phyloP scores from a whole-genome alignment of 2,329 filamentous ascomycete genomes.

The Penicillium sp. region DNA sequence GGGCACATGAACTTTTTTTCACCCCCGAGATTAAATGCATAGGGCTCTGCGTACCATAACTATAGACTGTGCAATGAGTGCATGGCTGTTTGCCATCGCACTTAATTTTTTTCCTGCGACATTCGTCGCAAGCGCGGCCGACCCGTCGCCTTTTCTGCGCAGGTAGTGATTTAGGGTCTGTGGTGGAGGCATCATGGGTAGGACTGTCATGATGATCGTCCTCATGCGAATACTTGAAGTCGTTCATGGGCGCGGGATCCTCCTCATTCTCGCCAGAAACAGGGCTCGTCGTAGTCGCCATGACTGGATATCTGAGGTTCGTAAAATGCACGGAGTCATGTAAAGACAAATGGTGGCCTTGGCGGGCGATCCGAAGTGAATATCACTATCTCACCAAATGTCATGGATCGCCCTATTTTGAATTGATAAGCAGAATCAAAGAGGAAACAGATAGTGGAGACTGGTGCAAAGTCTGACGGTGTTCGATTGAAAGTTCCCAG shows the following conservation, averaged over 20 bases:
- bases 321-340: conserved; percentile 22
- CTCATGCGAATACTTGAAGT: conserved; percentile 17
- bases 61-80: conserved; percentile 97
- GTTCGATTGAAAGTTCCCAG: background rate
- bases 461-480: background rate
- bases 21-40: background rate
- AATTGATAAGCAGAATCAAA: background rate
- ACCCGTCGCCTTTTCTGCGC: conserved; percentile 76
- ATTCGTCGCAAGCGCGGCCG: conserved; percentile 79
- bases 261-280: conserved; percentile 34
- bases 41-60: conserved; percentile 70
- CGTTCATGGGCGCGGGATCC: conserved; percentile 23
- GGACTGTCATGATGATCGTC: conserved; percentile 19
- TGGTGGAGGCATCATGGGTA: conserved; percentile 23
- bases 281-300: conserved; percentile 29
- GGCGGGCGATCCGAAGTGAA: conserved; percentile 20
- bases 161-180: conserved; percentile 46
- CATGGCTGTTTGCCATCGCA: conserved; percentile 85
- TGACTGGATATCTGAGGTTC: conserved; percentile 18
- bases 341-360: conserved; percentile 20
- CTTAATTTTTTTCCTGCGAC: conserved; percentile 82
- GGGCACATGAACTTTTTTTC: conserved; percentile 4
- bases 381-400: conserved; percentile 1
- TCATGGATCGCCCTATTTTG: conserved; percentile 19
- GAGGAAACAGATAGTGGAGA: background rate